phyloP scores from a whole-genome alignment of 1,284 basidiomycete species.

The Anthracocystis setariae region DNA sequence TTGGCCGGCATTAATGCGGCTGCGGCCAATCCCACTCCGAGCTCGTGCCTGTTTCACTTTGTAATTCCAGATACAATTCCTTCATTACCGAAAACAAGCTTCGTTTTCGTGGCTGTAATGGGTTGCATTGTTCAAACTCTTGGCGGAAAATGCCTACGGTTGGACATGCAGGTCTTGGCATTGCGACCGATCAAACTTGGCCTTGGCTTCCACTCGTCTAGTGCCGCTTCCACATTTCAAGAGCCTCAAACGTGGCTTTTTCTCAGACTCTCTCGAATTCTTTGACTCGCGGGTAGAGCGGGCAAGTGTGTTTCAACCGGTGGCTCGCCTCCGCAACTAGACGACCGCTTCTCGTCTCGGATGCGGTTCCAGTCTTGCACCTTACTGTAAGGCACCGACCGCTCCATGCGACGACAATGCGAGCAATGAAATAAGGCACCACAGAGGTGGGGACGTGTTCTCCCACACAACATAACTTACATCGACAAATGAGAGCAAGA shows the following conservation, averaged over 20 bases:
- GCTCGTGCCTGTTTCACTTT: background rate
- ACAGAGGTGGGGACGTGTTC: too few species aligned
- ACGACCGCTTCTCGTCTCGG: constrained; percentile 14
- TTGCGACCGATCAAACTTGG: constrained; percentile 6
- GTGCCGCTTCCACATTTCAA: constrained; percentile 2
- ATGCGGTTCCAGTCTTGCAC: too few species aligned
- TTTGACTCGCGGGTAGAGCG: constrained; percentile 4
- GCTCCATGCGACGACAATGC: too few species aligned
- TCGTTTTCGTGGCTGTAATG: constrained; percentile 1
- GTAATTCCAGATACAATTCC: background rate
- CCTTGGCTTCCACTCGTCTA: constrained; percentile 16
- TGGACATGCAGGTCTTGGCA: constrained; percentile 40
- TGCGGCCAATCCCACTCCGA: background rate
- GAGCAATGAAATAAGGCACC: too few species aligned
- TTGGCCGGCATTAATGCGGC: too few species aligned
- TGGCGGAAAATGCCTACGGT: constrained; percentile 41
- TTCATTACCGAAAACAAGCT: background rate
- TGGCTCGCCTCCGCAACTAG: background rate
- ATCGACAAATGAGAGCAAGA: too few species aligned
- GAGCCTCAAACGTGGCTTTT: constrained; percentile 1
- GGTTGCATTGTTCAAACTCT: constrained; percentile 8
- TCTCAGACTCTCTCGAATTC: background rate
- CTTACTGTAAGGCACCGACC: too few species aligned
- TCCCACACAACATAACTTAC: too few species aligned
- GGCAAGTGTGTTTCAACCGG: background rate